Evolutionary conservation across 2,329 filamentous ascomycete species (phyloP).

Genomic region (Penicillium sp.): DNA sequence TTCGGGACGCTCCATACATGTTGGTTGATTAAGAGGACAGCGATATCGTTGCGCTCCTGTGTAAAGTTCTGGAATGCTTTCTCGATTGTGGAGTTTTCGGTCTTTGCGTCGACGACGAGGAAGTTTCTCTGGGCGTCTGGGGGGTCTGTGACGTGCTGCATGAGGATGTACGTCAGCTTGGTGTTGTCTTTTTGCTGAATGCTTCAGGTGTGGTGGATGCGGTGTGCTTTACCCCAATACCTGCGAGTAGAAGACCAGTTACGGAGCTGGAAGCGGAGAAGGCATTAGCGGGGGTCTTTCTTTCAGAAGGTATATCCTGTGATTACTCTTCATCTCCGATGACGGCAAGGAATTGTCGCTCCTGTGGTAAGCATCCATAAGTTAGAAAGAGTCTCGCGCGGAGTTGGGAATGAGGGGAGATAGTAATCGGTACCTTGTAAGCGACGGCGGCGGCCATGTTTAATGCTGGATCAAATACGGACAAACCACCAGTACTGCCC

Average conservation of each 20-base stretch:
- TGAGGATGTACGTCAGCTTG: slow-evolving; percentile 3
- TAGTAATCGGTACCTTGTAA: slow-evolving; percentile 56
- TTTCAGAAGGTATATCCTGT: not conserved
- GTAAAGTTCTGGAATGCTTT: slow-evolving; percentile 89
- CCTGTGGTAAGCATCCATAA: slow-evolving; percentile 55
- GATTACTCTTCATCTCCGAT: slow-evolving; percentile 85
- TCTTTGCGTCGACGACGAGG: slow-evolving; percentile 93
- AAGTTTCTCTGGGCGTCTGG: slow-evolving; percentile 97
- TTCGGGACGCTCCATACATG: slow-evolving; percentile 66
- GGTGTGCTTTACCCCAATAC: slow-evolving; percentile 74
- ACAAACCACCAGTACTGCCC: not conserved
- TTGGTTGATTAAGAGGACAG: slow-evolving; percentile 95
- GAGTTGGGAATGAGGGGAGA: slow-evolving; percentile 12
- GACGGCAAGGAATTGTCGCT: slow-evolving; percentile 94
- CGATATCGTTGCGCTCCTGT: slow-evolving; percentile 90
- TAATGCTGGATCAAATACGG: not conserved
- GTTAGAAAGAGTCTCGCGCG: slow-evolving; percentile 23
- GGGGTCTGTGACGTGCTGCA: slow-evolving; percentile 84
- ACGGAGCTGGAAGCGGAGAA: slow-evolving; percentile 71
- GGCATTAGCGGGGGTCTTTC: slow-evolving; percentile 22
- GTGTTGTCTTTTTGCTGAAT: not conserved
- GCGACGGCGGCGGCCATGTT: slow-evolving; percentile 62
- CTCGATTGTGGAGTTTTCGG: slow-evolving; percentile 85
- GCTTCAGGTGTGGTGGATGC: not conserved
- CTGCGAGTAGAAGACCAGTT: slow-evolving; percentile 91